Evolutionary conservation across 306 rosid genomes (phyloP).

Genomic region (Vicia villosa): DNA sequence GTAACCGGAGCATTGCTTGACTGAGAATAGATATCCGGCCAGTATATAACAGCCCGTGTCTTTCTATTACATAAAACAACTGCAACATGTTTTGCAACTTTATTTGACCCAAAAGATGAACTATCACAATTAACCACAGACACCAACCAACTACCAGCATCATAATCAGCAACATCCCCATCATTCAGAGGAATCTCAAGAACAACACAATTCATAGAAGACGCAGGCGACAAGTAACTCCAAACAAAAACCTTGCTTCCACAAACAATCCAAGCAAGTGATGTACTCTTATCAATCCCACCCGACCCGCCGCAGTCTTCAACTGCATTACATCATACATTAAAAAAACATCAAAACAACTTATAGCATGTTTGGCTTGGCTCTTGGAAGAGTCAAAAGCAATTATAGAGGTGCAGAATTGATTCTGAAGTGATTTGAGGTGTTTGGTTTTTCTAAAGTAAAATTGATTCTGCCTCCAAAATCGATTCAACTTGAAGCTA

Average conservation of each 20-base stretch:
- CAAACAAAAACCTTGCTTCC: slow-evolving; percentile 72
- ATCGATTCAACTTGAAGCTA: too few relatives aligned
- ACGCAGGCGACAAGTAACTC: slow-evolving; percentile 71
- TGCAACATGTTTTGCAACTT: slow-evolving; percentile 60
- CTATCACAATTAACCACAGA: slow-evolving; percentile 68
- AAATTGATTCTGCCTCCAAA: too few relatives aligned
- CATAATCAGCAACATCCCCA: slow-evolving; percentile 45
- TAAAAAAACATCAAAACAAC: neutral
- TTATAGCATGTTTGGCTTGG: neutral
- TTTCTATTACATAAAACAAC: slow-evolving; percentile 61
- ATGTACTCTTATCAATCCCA: slow-evolving; percentile 77
- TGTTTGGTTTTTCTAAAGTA: too few relatives aligned
- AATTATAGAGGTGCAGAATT: too few relatives aligned
- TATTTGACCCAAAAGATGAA: slow-evolving; percentile 42
- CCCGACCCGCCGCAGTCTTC: slow-evolving; percentile 55
- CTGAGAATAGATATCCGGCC: slow-evolving; percentile 75
- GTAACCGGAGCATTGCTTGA: slow-evolving; percentile 45
- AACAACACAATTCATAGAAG: slow-evolving; percentile 60
- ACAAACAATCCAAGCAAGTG: slow-evolving; percentile 83
- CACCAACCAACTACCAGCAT: slow-evolving; percentile 68
- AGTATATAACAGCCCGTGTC: slow-evolving; percentile 69
- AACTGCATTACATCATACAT: slow-evolving; percentile 46
- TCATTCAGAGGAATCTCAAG: slow-evolving; percentile 67
- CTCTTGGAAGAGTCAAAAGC: too few relatives aligned
- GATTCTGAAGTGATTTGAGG: too few relatives aligned